These are phyloP conservation scores for Pyrenophora seminiperda DNA, from an alignment of 2,329 filamentous ascomycete genomes.

Conservation along the genomic window DNA sequence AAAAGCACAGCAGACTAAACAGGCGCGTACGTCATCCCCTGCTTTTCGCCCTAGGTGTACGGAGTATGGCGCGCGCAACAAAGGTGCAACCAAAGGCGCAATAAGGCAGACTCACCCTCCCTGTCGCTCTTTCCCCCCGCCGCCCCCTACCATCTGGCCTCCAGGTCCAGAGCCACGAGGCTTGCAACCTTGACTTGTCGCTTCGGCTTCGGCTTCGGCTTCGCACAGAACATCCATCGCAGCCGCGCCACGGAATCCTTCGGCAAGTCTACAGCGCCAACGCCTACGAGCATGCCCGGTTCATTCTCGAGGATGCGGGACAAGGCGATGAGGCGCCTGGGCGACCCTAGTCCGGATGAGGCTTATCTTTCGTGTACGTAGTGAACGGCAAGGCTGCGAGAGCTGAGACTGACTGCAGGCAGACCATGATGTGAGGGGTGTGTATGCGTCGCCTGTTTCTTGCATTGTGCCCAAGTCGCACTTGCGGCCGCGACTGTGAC, in stretches of 20 bases:
- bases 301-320: constrained; percentile 33
- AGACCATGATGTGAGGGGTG: constrained; percentile 71
- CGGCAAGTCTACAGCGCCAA: constrained; percentile 1
- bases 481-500: not conserved
- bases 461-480: constrained; percentile 7
- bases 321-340: constrained; percentile 36
- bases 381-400: not conserved
- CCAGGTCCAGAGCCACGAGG: not conserved
- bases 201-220: constrained; percentile 4
- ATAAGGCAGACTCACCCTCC: too few species aligned
- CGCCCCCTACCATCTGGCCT: too few species aligned
- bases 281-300: constrained; percentile 22
- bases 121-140: too few species aligned
- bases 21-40: too few species aligned
- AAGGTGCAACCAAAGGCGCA: too few species aligned
- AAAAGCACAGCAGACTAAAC: too few species aligned
- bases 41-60: too few species aligned
- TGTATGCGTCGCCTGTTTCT: constrained; percentile 41
- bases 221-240: constrained; percentile 2
- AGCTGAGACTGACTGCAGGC: constrained; percentile 27
- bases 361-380: constrained; percentile 72
- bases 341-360: constrained; percentile 61
- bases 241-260: constrained; percentile 3
- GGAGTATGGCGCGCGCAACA: too few species aligned
- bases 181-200: not conserved